These are phyloP conservation scores for Trifolium pratense DNA, from an alignment of 306 rosid genomes.

Conservation along the genomic window DNA sequence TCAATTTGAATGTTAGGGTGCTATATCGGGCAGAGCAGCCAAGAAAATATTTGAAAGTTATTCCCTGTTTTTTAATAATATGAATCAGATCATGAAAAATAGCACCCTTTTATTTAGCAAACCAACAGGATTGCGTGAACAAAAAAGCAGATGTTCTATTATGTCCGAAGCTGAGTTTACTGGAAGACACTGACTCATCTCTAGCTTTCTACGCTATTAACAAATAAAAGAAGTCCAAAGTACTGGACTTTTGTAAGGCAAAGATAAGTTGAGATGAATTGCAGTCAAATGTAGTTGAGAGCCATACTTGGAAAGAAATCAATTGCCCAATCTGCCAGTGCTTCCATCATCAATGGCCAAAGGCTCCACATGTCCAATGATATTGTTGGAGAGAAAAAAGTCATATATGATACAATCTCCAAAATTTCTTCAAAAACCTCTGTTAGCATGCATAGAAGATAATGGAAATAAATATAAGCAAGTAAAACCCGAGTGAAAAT, in stretches of 20 bases:
- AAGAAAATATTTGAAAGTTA: constrained; percentile 25
- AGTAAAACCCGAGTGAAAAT: constrained; percentile 3
- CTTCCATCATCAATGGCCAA: constrained; percentile 96
- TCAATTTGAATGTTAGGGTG: constrained; percentile 1
- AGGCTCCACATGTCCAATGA: constrained; percentile 96
- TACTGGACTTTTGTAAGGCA: constrained; percentile 1
- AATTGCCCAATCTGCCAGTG: constrained; percentile 91
- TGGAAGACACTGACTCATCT: constrained; percentile 11
- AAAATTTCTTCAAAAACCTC: constrained; percentile 98
- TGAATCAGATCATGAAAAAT: constrained; percentile 11
- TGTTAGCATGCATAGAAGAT: constrained; percentile 48
- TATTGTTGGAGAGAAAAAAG: constrained; percentile 91
- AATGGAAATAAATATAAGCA: constrained; percentile 10
- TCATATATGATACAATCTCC: constrained; percentile 93
- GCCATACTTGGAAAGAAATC: constrained; percentile 88
- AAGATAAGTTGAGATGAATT: constrained; percentile 28
- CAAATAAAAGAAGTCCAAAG: neutral
- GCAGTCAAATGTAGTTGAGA: constrained; percentile 23
- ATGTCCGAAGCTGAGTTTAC: constrained; percentile 19
- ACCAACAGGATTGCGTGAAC: neutral
- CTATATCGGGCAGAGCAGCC: constrained; percentile 16
- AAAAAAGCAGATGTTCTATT: constrained; percentile 6
- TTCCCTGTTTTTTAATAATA: constrained; percentile 9
- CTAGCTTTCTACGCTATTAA: constrained; percentile 9
- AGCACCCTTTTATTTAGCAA: constrained; percentile 21